A percentile compares a stretch with the other conserved stretches of the same genome.
phyloP scores from a whole-genome alignment of 352 stramenopile species.

The Globisporangium nodosum region DNA sequence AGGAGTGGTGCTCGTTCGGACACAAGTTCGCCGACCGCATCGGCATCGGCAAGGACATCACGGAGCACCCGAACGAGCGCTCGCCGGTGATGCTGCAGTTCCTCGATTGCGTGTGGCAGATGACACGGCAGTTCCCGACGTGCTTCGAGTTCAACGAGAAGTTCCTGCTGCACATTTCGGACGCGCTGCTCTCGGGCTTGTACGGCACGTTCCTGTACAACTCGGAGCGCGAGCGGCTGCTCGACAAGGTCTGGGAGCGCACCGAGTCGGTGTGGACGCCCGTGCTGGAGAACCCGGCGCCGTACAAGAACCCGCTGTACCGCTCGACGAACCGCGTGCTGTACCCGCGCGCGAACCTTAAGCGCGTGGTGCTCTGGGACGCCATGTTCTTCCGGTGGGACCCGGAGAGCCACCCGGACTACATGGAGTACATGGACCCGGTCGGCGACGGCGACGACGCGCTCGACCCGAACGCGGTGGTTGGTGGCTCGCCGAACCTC shows the following conservation, averaged over 20 bases:
- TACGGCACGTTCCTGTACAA: conserved; percentile 86
- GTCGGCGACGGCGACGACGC: conserved; percentile 31
- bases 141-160: conserved; percentile 88
- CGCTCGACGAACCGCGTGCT: conserved; percentile 74
- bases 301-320: conserved; percentile 74
- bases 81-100: conserved; percentile 87
- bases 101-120: conserved; percentile 84
- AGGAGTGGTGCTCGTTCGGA: conserved; percentile 87
- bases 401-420: conserved; percentile 68
- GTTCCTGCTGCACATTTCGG: conserved; percentile 74
- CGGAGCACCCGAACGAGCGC: conserved; percentile 73
- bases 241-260: conserved; percentile 82
- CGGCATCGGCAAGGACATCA: conserved; percentile 75
- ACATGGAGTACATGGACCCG: conserved; percentile 84
- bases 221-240: conserved; percentile 74
- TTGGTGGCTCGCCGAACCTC: conserved; percentile 23
- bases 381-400: conserved; percentile 84
- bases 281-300: conserved; percentile 57
- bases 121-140: conserved; percentile 85
- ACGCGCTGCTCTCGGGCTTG: conserved; percentile 71
- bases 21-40: conserved; percentile 88
- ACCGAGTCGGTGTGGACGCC: conserved; percentile 83
- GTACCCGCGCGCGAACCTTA: conserved; percentile 82
- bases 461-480: conserved; percentile 21
- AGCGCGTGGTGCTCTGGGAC: conserved; percentile 82